Percentiles rank a stretch among this genome's conserved stretches.
phyloP scores from a whole-genome alignment of 345 rosid genomes.

The Hibiscus trionum region DNA sequence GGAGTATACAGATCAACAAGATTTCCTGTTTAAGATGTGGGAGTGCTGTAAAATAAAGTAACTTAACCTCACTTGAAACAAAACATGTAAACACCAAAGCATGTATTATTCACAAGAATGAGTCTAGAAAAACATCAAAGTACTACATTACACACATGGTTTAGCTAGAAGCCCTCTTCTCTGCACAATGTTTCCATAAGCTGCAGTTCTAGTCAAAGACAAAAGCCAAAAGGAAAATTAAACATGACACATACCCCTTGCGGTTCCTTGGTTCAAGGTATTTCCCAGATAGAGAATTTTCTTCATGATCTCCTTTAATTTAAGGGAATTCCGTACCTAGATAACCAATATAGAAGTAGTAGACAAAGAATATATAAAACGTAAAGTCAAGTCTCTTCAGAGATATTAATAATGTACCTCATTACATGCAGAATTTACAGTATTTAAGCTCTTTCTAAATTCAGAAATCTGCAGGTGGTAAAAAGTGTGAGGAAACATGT shows the following conservation, averaged over 20 bases:
- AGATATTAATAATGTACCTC: slow-evolving; percentile 48
- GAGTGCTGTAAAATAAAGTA: not conserved
- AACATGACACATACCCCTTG: slow-evolving; percentile 59
- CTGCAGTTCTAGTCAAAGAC: not conserved
- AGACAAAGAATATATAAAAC: slow-evolving; percentile 7
- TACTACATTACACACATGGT: not conserved
- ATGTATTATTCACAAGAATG: not conserved
- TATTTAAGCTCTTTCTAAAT: slow-evolving; percentile 77
- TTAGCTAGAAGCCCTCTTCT: not conserved
- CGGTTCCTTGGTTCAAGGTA: slow-evolving; percentile 92
- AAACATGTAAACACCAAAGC: not conserved
- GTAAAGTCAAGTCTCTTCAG: slow-evolving; percentile 9
- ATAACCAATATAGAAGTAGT: slow-evolving; percentile 13
- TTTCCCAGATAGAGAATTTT: slow-evolving; percentile 87
- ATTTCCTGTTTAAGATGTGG: not conserved
- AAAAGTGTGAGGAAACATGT: slow-evolving; percentile 14
- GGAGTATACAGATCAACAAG: not conserved
- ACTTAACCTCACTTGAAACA: not conserved
- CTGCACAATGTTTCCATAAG: not conserved
- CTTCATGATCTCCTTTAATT: slow-evolving; percentile 93
- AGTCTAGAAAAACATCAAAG: not conserved
- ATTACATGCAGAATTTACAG: slow-evolving; percentile 81
- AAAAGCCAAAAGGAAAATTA: not conserved
- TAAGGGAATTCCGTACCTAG: slow-evolving; percentile 76
- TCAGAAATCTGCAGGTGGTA: slow-evolving; percentile 54